These are phyloP conservation scores for Eucalyptus lansdowneana DNA, from an alignment of 345 rosid species.

Conservation along the genomic window DNA sequence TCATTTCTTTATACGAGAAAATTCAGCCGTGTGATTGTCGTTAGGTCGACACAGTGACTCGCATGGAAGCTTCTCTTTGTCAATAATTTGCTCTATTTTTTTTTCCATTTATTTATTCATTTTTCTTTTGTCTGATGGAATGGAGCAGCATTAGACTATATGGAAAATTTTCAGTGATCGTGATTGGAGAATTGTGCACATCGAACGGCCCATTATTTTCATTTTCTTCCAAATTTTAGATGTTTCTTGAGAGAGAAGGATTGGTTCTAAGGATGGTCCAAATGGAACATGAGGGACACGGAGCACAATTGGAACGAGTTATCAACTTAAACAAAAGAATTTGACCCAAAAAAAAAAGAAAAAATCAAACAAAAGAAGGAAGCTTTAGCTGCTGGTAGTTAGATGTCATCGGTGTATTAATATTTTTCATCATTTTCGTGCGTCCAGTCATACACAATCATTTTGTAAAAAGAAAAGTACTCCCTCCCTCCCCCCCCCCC, in stretches of 20 bases:
- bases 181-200: neutral
- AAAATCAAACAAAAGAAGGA: neutral
- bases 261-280: neutral
- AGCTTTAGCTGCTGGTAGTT: neutral
- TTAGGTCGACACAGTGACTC: neutral
- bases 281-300: neutral
- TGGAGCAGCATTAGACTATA: neutral
- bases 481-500: no score
- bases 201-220: neutral
- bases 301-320: neutral
- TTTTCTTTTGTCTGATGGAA: neutral
- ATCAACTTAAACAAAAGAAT: neutral
- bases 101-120: accelerated
- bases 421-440: neutral
- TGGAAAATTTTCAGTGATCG: neutral
- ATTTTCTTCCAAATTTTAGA: neutral
- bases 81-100: neutral
- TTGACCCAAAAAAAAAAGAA: no score
- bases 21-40: neutral
- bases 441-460: neutral
- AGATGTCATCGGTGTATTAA: neutral
- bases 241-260: neutral
- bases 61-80: neutral
- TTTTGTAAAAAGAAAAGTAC: neutral
- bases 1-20: neutral